Evolutionary conservation across 768 basidiomycete genomes (phyloP).

Genomic region (Kwoniella mangroviensis): DNA sequence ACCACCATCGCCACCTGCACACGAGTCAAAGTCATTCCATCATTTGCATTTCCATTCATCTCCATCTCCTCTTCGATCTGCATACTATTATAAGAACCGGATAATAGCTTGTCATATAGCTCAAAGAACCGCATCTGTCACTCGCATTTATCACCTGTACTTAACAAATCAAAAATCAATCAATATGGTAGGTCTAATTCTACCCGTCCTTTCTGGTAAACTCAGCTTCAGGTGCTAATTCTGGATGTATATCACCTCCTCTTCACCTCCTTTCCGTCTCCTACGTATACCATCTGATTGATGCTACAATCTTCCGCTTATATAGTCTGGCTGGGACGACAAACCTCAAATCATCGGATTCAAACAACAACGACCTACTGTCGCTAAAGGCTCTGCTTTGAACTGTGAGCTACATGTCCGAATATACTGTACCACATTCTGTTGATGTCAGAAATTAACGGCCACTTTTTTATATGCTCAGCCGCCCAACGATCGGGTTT

Average conservation of each 20-base stretch:
- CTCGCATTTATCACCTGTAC: background rate
- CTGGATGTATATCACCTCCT: background rate
- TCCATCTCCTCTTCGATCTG: background rate
- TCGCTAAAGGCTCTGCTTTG: slow-evolving; percentile 28
- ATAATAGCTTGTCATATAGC: background rate
- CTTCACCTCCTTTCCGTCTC: background rate
- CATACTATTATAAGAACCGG: background rate
- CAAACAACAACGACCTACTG: slow-evolving; percentile 27
- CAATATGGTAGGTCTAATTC: background rate
- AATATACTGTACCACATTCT: no score
- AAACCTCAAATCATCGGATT: slow-evolving; percentile 31
- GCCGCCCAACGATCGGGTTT: slow-evolving; percentile 14
- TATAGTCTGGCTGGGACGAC: slow-evolving; percentile 33
- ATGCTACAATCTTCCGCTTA: background rate
- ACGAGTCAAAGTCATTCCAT: background rate
- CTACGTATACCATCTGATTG: no score
- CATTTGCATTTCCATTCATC: background rate
- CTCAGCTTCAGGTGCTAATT: background rate
- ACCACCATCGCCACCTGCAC: slow-evolving; percentile 1
- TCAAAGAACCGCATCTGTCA: background rate
- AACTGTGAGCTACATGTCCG: slow-evolving; percentile 17
- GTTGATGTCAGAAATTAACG: no score
- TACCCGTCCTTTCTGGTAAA: background rate
- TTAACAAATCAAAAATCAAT: background rate
- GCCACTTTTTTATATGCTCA: no score